phyloP scores from a whole-genome alignment of 345 rosid species.

The Ceriops tagal region DNA sequence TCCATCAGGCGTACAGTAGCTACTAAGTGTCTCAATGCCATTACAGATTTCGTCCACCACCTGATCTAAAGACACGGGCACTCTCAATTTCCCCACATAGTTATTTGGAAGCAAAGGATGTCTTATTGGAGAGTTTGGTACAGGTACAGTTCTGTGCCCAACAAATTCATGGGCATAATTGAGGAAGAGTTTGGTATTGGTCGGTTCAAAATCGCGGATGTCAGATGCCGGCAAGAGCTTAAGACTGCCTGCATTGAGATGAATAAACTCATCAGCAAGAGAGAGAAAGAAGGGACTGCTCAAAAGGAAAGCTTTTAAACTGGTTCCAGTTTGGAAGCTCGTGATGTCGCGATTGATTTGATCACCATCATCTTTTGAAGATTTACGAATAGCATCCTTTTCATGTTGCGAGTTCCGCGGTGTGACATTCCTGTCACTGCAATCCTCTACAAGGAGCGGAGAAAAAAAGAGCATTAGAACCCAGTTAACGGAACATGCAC shows the following conservation, averaged over 20 bases:
- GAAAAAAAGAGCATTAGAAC: constrained; percentile 3
- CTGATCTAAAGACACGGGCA: constrained; percentile 38
- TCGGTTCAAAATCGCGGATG: constrained; percentile 8
- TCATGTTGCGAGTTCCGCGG: constrained; percentile 16
- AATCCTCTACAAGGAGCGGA: constrained; percentile 28
- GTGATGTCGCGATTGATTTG: constrained; percentile 7
- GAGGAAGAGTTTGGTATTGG: constrained; percentile 40
- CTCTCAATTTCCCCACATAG: constrained; percentile 23
- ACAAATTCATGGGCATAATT: constrained; percentile 68
- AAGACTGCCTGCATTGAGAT: constrained; percentile 28
- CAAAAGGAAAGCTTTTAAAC: constrained; percentile 42
- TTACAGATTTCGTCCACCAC: constrained; percentile 54
- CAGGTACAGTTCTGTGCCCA: constrained; percentile 43
- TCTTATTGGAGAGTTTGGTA: constrained; percentile 30
- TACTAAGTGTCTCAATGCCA: constrained; percentile 41
- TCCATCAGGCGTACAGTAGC: constrained; percentile 32
- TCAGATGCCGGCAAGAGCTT: constrained; percentile 11
- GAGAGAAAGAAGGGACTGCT: constrained; percentile 43
- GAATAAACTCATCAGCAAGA: constrained; percentile 47
- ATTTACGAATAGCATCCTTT: background rate
- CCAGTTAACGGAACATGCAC: too few species aligned
- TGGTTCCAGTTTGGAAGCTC: constrained; percentile 22
- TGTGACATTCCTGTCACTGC: constrained; percentile 20
- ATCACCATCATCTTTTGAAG: constrained; percentile 15
- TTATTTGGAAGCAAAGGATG: constrained; percentile 21